Base-by-base conservation (phyloP, 176 grass and related monocot species). In the Raddia guianensis region DNA sequence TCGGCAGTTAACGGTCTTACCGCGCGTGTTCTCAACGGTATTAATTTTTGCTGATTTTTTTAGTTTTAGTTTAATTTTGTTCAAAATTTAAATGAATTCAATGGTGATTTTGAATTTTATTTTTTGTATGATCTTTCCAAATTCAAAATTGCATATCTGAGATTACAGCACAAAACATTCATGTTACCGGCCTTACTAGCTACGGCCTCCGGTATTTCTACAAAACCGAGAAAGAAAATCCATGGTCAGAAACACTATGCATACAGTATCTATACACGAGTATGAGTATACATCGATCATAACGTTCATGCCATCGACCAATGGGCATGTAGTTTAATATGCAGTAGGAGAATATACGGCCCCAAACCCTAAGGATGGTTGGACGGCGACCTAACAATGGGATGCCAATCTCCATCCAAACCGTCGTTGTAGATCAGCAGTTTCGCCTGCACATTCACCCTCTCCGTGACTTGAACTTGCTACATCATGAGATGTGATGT, bases 401-500 rank as follows among this genome's bases (percentile, higher is more conserved):
- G 37, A 40, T 40, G 37, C 37, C 80, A 34, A 57, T 75, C 49
- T 66, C 70, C 72, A 66, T 83, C 48, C 49, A n/a, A 66, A 47
- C 56, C 70, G 35, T 60, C 66, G 65, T 85, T 70, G 60, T 85
- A 12, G 78, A 78, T 49, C 7, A 48, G 34, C 83, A 52, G 63
- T 63, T 85, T 32, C 47, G 47, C n/a, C 19, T 19, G 47, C 37
- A 63, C 54, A 54, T 63, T 46, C 34, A 11, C n/a, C 34, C 7
- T 60, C 9, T 40, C 35, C 51, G 49, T 12, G n/a, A 18, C 47
- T 54, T 40, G 37, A 15, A 79, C 53, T 78, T 88, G 60, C 56
- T 66, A 52, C 70, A 84, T 79, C 75, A 74, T 74, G 56, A 34
- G 54, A 75, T 79, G 75, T 63, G 51, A 83, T 60, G 60, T 45